These are phyloP conservation scores for Cyberlindnera nakhonratchasimensis DNA, from an alignment of 805 yeast species.

Conservation along the genomic window DNA sequence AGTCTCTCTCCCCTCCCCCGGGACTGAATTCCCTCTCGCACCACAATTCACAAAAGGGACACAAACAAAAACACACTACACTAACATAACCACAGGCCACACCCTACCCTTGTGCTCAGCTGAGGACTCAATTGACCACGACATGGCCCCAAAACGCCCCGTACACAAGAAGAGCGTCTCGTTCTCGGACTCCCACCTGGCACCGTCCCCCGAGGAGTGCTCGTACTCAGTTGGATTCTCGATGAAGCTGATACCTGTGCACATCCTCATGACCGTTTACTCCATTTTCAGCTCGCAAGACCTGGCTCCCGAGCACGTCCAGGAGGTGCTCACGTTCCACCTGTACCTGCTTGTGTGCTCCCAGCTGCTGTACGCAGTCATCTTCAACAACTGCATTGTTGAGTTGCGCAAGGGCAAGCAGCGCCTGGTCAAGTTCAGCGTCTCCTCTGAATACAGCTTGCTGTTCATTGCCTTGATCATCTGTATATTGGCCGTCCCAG, in stretches of 20 bases:
- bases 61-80: neutral
- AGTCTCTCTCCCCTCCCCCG: too few species aligned
- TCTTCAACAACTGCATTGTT: slow-evolving; percentile 7
- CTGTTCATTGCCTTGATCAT: slow-evolving; percentile 14
- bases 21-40: too few species aligned
- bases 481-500: slow-evolving; percentile 22
- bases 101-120: too few species aligned
- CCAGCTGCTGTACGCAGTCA: slow-evolving; percentile 8
- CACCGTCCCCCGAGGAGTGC: slow-evolving; percentile 7
- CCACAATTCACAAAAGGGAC: too few species aligned
- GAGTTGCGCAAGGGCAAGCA: slow-evolving; percentile 11
- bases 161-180: slow-evolving; percentile 18
- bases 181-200: slow-evolving; percentile 12
- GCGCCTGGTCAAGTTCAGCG: slow-evolving; percentile 6
- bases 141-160: slow-evolving; percentile 6
- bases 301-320: slow-evolving; percentile 2
- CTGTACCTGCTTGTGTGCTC: neutral
- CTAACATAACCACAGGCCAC: too few species aligned
- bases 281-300: slow-evolving; percentile 9
- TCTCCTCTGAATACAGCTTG: slow-evolving; percentile 8
- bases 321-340: slow-evolving; percentile 1
- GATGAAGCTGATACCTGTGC: slow-evolving; percentile 11
- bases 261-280: slow-evolving; percentile 4
- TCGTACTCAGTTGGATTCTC: slow-evolving; percentile 7
- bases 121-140: too few species aligned